Percentiles rank a stretch among this genome's conserved stretches.
These are phyloP conservation scores for Licmophora abbreviata DNA, from an alignment of 108 stramenopile species.

Conservation along the genomic window DNA sequence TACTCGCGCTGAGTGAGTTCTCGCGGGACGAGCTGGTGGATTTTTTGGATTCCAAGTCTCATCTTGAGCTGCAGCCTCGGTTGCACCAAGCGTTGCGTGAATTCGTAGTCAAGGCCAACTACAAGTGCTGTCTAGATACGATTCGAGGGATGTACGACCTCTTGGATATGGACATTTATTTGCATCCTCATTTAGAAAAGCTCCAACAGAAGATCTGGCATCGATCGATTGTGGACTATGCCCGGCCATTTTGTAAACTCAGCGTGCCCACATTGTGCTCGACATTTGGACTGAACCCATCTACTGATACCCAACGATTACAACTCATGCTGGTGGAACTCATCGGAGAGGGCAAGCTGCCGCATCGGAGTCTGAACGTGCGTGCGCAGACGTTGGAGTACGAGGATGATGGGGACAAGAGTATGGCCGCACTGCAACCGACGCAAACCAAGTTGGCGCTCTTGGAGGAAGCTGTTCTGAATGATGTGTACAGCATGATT, in stretches of 20 bases:
- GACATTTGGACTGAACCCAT: conserved; percentile 31
- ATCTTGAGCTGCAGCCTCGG: conserved; percentile 34
- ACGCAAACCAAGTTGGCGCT: conserved; percentile 5
- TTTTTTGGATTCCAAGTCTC: conserved; percentile 12
- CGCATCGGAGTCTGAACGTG: conserved; percentile 7
- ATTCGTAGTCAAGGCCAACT: too few species aligned
- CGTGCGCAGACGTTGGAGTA: conserved; percentile 3
- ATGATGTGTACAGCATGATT: conserved; percentile 40
- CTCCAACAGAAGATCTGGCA: conserved; percentile 46
- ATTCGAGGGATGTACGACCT: too few species aligned
- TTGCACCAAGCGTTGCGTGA: too few species aligned
- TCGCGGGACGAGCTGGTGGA: conserved; percentile 20
- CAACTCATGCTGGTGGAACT: conserved; percentile 22
- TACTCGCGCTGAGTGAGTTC: conserved; percentile 43
- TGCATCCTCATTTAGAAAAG: conserved; percentile 25
- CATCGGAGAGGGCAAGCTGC: conserved; percentile 13
- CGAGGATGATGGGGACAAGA: not conserved
- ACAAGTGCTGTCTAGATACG: too few species aligned
- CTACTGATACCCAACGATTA: not conserved
- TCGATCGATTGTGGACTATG: conserved; percentile 60
- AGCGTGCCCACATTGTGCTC: conserved; percentile 45
- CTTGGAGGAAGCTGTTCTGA: conserved; percentile 22
- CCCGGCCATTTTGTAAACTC: conserved; percentile 51
- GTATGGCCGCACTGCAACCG: not conserved
- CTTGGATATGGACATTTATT: too few species aligned